Evolutionary conservation across 176 grass and related monocot genomes (phyloP).

Genomic region (Oryza meyeriana): DNA sequence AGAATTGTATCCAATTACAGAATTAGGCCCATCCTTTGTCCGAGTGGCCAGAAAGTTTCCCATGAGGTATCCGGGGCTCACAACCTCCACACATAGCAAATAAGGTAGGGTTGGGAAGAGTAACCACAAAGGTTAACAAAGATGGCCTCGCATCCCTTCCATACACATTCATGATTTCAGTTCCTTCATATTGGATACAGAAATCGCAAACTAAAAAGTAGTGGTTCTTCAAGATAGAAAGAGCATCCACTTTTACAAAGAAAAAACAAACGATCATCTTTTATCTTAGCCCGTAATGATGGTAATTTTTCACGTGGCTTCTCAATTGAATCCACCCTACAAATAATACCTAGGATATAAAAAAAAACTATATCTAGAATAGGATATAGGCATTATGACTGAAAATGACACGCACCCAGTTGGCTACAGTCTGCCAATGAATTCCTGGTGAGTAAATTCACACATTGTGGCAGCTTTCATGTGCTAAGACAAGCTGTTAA

Average conservation of each 20-base stretch:
- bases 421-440: slow-evolving; percentile 80
- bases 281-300: slow-evolving; percentile 82
- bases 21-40: too few species aligned
- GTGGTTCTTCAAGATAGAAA: not conserved
- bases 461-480: slow-evolving; percentile 99
- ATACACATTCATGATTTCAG: not conserved
- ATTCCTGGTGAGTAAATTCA: slow-evolving; percentile 94
- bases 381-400: not conserved
- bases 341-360: slow-evolving; percentile 31
- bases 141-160: slow-evolving; percentile 15
- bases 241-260: slow-evolving; percentile 2
- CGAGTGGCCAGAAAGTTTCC: too few species aligned
- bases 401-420: slow-evolving; percentile 59
- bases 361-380: not conserved
- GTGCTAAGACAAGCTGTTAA: slow-evolving; percentile 97
- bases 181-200: not conserved
- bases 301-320: slow-evolving; percentile 86
- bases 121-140: slow-evolving; percentile 29
- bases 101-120: too few species aligned
- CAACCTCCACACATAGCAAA: too few species aligned
- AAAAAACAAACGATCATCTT: slow-evolving; percentile 75
- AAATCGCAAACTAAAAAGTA: not conserved
- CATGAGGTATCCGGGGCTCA: too few species aligned
- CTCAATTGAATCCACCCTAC: slow-evolving; percentile 89
- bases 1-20: too few species aligned